Conservation (phyloP, 176 grass and related monocot species). For the Bromus sterilis region DNA sequence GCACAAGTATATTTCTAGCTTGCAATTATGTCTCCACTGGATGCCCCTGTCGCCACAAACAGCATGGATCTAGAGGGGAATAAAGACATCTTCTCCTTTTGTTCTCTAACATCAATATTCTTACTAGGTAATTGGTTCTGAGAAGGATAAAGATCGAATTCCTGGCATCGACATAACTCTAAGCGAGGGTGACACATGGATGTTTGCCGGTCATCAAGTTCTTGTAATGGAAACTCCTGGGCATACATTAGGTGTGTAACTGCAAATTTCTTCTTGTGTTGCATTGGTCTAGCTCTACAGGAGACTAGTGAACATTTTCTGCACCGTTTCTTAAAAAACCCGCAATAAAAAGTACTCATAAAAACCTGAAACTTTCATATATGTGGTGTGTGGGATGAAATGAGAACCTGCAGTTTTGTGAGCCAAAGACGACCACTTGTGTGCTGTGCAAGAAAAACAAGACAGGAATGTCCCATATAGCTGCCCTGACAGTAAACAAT, state of each 20-base stretch:
- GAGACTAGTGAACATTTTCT: neutral
- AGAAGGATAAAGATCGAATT: constrained; percentile 92
- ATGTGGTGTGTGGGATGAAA: neutral
- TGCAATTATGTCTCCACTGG: neutral
- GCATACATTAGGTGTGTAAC: constrained; percentile 65
- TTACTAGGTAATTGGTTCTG: constrained; percentile 80
- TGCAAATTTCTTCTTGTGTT: neutral
- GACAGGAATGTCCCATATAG: neutral
- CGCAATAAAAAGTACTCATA: neutral
- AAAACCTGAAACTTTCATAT: neutral
- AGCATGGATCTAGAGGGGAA: neutral
- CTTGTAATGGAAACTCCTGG: constrained; percentile 97
- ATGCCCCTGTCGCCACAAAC: neutral
- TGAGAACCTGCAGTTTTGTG: neutral
- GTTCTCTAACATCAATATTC: constrained; percentile 11
- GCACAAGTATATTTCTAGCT: neutral
- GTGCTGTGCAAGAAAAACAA: neutral
- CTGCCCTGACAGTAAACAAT: neutral
- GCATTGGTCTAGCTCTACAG: neutral
- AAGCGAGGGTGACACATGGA: constrained; percentile 86
- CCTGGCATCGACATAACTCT: constrained; percentile 94
- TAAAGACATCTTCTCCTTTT: neutral
- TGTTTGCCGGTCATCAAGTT: constrained; percentile 95
- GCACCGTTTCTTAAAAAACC: neutral
- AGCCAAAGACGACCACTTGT: neutral